These are phyloP conservation scores for Glycine tomentella DNA, from an alignment of 306 rosid species.

Conservation along the genomic window DNA sequence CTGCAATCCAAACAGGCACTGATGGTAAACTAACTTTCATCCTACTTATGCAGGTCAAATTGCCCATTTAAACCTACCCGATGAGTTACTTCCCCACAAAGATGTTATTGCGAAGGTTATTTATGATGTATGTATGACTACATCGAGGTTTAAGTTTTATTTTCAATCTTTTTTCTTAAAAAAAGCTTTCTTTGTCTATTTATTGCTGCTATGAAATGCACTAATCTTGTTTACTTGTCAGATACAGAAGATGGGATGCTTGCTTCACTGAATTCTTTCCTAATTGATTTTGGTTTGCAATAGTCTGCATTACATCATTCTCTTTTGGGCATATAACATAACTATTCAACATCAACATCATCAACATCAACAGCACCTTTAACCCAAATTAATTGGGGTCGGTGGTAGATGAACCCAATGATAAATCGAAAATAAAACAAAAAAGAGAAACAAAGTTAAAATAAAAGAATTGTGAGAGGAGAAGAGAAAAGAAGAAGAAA, in stretches of 20 bases:
- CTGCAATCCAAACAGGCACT: background rate
- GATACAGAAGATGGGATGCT: conserved; percentile 3
- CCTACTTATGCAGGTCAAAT: conserved; percentile 79
- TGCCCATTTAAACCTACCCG: conserved; percentile 94
- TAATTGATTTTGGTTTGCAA: conserved; percentile 28
- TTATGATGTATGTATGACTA: conserved; percentile 71
- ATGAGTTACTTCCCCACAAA: conserved; percentile 83
- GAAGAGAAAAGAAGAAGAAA: no score
- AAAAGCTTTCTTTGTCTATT: conserved; percentile 19
- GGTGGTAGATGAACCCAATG: no score
- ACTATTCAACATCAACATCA: no score
- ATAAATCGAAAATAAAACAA: no score
- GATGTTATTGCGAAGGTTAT: conserved; percentile 93
- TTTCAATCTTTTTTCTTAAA: no score
- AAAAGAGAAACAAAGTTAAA: no score
- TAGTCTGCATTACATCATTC: background rate
- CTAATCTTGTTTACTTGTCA: conserved; percentile 2
- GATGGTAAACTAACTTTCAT: conserved; percentile 48
- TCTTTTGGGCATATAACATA: conserved; percentile 14
- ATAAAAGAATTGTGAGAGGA: no score
- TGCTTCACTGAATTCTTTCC: background rate
- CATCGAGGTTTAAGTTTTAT: conserved; percentile 23
- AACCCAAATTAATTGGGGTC: no score
- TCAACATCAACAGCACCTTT: no score
- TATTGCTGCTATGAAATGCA: conserved; percentile 42